These are phyloP conservation scores for Takashimella tepidaria DNA, from an alignment of 1,284 basidiomycete species.

Conservation along the genomic window DNA sequence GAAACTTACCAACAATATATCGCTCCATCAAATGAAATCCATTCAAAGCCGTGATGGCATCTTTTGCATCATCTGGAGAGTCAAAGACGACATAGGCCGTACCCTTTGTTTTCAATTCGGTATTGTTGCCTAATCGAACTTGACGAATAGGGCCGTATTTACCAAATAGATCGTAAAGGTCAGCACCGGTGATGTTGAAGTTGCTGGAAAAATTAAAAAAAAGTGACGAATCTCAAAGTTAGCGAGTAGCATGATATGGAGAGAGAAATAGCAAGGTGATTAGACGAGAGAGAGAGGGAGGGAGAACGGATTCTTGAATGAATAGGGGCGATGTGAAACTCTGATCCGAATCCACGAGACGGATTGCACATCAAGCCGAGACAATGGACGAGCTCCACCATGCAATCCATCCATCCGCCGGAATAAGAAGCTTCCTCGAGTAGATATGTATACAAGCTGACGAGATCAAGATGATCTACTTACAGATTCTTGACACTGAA, in stretches of 20 bases:
- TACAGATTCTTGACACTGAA: constrained; percentile 47
- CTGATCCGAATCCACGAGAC: no score
- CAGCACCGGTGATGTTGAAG: constrained; percentile 84
- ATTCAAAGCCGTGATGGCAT: constrained; percentile 92
- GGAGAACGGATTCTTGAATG: no score
- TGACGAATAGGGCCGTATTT: constrained; percentile 96
- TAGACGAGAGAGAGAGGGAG: no score
- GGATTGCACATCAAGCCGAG: no score
- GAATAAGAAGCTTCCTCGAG: no score
- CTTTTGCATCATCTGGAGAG: constrained; percentile 67
- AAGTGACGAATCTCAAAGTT: no score
- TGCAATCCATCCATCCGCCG: no score
- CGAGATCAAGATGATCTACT: constrained; percentile 5
- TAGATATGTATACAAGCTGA: background rate
- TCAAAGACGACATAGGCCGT: constrained; percentile 80
- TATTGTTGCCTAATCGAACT: constrained; percentile 84
- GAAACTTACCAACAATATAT: constrained; percentile 72
- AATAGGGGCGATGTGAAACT: no score
- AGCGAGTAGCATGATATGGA: no score
- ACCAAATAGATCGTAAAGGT: constrained; percentile 95
- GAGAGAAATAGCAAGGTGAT: no score
- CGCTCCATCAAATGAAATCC: constrained; percentile 98
- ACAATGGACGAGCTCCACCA: no score
- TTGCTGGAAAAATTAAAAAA: constrained; percentile 54
- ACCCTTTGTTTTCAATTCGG: constrained; percentile 75